Conservation (phyloP, 352 stramenopile genomes). For the Globisporangium emineosum region DNA sequence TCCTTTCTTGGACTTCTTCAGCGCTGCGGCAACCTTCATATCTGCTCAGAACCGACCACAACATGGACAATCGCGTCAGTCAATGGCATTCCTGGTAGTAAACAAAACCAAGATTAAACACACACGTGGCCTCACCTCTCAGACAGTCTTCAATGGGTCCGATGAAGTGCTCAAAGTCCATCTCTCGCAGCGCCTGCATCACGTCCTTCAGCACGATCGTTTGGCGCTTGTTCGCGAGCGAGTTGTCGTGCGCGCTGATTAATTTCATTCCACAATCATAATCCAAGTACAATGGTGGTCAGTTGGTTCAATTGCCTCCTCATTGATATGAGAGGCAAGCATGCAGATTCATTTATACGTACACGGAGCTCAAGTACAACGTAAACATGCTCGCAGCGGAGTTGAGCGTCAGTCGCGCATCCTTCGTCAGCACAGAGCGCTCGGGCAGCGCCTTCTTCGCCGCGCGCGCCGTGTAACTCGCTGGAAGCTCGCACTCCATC, state of each 20-base stretch:
- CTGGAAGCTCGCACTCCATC: conserved; percentile 73
- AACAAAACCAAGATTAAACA: too few species aligned
- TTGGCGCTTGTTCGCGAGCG: conserved; percentile 65
- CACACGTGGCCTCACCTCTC: too few species aligned
- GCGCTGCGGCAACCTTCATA: conserved; percentile 35
- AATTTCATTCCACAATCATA: too few species aligned
- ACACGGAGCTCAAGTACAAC: conserved; percentile 73
- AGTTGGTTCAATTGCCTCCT: not conserved
- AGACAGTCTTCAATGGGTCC: conserved; percentile 65
- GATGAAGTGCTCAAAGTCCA: conserved; percentile 80
- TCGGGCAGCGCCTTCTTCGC: conserved; percentile 70
- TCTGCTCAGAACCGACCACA: conserved; percentile 25
- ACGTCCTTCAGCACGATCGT: conserved; percentile 79
- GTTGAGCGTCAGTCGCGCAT: conserved; percentile 68
- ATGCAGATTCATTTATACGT: conserved; percentile 12
- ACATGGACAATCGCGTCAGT: not conserved
- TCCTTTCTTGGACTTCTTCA: conserved; percentile 36
- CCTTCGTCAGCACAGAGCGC: conserved; percentile 62
- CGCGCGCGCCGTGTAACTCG: conserved; percentile 61
- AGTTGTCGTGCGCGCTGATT: conserved; percentile 71
- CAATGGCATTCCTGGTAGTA: not conserved
- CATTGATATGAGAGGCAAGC: not conserved
- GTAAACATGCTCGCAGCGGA: conserved; percentile 75
- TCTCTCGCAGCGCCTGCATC: conserved; percentile 58
- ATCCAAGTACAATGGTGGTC: too few species aligned